Base-by-base conservation (phyloP, 805 yeast species). In the Lachancea quebecensis region DNA sequence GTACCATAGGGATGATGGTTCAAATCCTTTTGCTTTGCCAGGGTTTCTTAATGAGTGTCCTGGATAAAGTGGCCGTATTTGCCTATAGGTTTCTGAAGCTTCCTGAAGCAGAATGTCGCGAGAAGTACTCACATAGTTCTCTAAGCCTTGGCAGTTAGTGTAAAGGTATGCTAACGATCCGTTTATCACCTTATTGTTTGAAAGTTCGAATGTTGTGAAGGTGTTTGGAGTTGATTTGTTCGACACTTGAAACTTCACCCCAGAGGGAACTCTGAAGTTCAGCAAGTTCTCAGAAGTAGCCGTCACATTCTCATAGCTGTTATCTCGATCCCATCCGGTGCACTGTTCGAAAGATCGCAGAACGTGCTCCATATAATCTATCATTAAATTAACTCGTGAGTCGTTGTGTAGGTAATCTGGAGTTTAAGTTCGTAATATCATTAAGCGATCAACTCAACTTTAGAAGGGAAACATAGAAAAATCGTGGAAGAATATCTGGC, bases 101-200 rank as follows among this genome's bases (percentile, higher is more conserved):
- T 79, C 79, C 51, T 82, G 87, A 14, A 88, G 68, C 2, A 79
- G 72, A 1, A 84, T 65, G 10, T 70, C 66, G 10, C 64, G 67
- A 0, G 90, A 58, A 38, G 46, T 70, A 1, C 78, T 75, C 29
- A 70, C 60, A 7, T 83, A 75, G 39, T 71, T 67, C 7, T 63
- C 64, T 38, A 87, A 64, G 1, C 81, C 77, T 0, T 71, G 64
- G 0, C 91, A 78, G 12, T 56, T 57, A 5, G 89, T 74, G 65
- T 85, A 89, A 10, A 89, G 59, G 59, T 91, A 91, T 0, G 96
- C 81, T 27, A 91, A 57, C 0, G 96, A 83, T 1, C 98, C 97
- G 53, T 82, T 80, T 35, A 93, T 75, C 2, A 74, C 64, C 31
- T 78, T 80, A 31, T 73, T 61, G 53, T 81, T 84, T 32, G 85